phyloP scores from a whole-genome alignment of 345 rosid genomes.

The Erysimum cheiranthoides region DNA sequence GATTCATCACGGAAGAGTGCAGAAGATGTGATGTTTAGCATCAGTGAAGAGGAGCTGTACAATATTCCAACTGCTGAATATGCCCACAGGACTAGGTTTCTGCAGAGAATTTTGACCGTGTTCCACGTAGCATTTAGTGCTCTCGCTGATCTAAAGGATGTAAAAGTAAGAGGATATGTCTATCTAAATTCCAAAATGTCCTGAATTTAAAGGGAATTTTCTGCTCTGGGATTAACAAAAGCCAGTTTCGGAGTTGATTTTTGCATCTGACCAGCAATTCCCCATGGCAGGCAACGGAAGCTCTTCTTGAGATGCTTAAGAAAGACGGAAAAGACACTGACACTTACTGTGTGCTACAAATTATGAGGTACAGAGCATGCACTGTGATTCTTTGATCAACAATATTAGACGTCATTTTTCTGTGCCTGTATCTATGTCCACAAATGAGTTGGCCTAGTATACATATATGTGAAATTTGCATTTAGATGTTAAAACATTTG shows the following conservation, averaged over 20 bases:
- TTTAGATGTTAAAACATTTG: slow-evolving; percentile 29
- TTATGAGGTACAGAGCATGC: slow-evolving; percentile 62
- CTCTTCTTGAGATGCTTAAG: slow-evolving; percentile 79
- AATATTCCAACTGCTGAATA: slow-evolving; percentile 84
- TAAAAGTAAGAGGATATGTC: slow-evolving; percentile 58
- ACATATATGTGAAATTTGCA: neutral
- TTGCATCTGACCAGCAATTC: slow-evolving; percentile 28
- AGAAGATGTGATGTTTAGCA: slow-evolving; percentile 75
- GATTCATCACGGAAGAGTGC: slow-evolving; percentile 65
- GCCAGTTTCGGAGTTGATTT: slow-evolving; percentile 13
- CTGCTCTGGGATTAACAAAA: neutral
- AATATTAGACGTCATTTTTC: slow-evolving; percentile 8
- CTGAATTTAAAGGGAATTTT: neutral
- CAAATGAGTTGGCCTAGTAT: slow-evolving; percentile 1
- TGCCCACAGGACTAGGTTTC: slow-evolving; percentile 64
- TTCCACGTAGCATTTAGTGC: slow-evolving; percentile 88
- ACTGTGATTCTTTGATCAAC: slow-evolving; percentile 6
- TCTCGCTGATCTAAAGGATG: slow-evolving; percentile 78
- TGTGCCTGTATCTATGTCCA: slow-evolving; percentile 17
- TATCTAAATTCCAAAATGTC: slow-evolving; percentile 25
- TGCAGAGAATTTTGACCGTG: slow-evolving; percentile 66
- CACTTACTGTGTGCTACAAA: slow-evolving; percentile 63
- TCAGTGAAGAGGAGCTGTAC: slow-evolving; percentile 87
- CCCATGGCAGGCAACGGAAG: slow-evolving; percentile 66
- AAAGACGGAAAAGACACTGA: slow-evolving; percentile 73